Evolutionary conservation across 2,329 filamentous ascomycete species (phyloP), one percentile per base, ranked within the genome.

Genomic region (Amauroascus niger): DNA sequence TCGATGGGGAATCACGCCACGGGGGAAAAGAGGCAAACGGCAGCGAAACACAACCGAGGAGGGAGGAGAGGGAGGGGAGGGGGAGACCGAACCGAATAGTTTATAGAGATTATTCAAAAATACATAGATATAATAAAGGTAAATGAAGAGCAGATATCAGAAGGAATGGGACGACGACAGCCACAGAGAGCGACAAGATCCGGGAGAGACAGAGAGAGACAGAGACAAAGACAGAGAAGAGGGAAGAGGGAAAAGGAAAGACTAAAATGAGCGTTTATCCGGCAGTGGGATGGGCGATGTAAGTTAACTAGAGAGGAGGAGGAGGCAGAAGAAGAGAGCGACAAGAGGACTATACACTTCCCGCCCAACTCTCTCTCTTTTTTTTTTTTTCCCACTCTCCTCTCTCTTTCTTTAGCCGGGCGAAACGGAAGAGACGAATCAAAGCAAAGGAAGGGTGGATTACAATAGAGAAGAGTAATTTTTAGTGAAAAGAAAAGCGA

Each of bases 201-300:
- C 56, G 58, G 54, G 55, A n/a, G n/a, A n/a, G n/a, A n/a, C n/a
- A n/a, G n/a, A n/a, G n/a, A n/a, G n/a, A n/a, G n/a, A n/a, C n/a
- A n/a, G n/a, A n/a, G n/a, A n/a, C n/a, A n/a, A n/a, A n/a, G n/a
- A n/a, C n/a, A n/a, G n/a, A n/a, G n/a, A 55, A 60, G 59, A 61
- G 58, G 58, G 57, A 57, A 58, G 62, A 67, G 65, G 64, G 67
- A 66, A 39, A 69, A 63, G 67, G 62, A 59, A 58, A 55, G 61
- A 50, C 41, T 20, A 50, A n/a, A 55, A 58, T 47, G 52, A 41
- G 52, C 9, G 45, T 35, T n/a, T 35, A 49, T 48, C 45, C 49
- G 44, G 45, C 45, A 33, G 7, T 22, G 26, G 33, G n/a, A n/a
- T n/a, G n/a, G n/a, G n/a, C n/a, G n/a, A n/a, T n/a, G 28, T 30